Conservation (phyloP, 2,329 filamentous ascomycete genomes). For the Pseudopyrenochaeta lycopersici region DNA sequence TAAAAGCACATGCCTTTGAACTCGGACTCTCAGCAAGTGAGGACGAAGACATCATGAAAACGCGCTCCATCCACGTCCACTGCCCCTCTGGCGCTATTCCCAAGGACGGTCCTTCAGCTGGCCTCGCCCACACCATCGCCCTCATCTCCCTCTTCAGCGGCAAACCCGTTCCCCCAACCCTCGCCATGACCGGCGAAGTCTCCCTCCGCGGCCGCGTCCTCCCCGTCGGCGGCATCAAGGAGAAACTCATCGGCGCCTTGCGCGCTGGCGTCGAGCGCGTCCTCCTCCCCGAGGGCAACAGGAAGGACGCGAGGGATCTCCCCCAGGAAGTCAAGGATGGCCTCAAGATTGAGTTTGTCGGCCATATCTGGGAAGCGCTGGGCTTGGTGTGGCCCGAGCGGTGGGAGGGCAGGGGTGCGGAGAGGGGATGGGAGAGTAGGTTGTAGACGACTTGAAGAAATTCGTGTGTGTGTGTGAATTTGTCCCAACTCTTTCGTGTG, state of each 20-base stretch:
- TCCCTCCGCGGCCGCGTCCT: slow-evolving; percentile 89
- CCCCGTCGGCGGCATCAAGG: slow-evolving; percentile 96
- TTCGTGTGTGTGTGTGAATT: no score
- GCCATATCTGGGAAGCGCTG: slow-evolving; percentile 95
- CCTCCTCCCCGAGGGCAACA: slow-evolving; percentile 84
- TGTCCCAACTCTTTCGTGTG: no score
- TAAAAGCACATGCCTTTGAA: slow-evolving; percentile 93
- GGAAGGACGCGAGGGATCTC: slow-evolving; percentile 90
- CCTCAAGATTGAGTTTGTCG: slow-evolving; percentile 88
- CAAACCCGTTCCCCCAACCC: slow-evolving; percentile 84
- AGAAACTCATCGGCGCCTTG: slow-evolving; percentile 95
- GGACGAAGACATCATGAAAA: slow-evolving; percentile 93
- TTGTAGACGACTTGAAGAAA: slow-evolving; percentile 60
- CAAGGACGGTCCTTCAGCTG: slow-evolving; percentile 86
- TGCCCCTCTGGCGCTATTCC: slow-evolving; percentile 94
- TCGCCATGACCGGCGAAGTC: slow-evolving; percentile 90
- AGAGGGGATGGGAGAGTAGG: slow-evolving; percentile 74
- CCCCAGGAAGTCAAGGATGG: slow-evolving; percentile 89
- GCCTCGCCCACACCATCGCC: slow-evolving; percentile 92
- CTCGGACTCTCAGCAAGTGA: slow-evolving; percentile 83
- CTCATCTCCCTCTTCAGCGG: slow-evolving; percentile 89
- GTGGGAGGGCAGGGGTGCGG: slow-evolving; percentile 73
- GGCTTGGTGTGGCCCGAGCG: slow-evolving; percentile 91
- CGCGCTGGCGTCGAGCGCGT: slow-evolving; percentile 95
- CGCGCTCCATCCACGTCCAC: slow-evolving; percentile 92